Percentiles rank a stretch among this genome's conserved stretches.
Evolutionary conservation across 306 rosid genomes (phyloP).

Genomic region (Delonix regia): DNA sequence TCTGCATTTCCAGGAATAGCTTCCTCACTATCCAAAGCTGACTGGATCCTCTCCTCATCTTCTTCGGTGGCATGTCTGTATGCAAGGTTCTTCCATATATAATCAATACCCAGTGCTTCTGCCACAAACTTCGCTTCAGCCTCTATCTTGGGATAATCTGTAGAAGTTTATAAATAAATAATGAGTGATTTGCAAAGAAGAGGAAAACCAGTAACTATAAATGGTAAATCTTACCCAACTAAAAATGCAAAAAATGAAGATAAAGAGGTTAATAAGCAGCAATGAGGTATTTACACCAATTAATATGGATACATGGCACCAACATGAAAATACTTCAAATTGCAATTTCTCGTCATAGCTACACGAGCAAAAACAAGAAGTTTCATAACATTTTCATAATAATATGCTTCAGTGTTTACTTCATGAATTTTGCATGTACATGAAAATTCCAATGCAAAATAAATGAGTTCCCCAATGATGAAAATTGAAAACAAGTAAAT

Average conservation of each 20-base stretch:
- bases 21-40: constrained; percentile 90
- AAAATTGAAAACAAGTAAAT: constrained; percentile 1
- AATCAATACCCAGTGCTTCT: constrained; percentile 70
- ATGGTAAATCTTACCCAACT: constrained; percentile 20
- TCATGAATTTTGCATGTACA: background rate
- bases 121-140: constrained; percentile 75
- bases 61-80: constrained; percentile 72
- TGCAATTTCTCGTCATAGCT: constrained; percentile 29
- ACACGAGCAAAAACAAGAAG: background rate
- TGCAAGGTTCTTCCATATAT: constrained; percentile 60
- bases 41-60: constrained; percentile 81
- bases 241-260: constrained; percentile 21
- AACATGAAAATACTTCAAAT: constrained; percentile 20
- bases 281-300: constrained; percentile 23
- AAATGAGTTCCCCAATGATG: background rate
- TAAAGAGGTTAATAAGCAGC: constrained; percentile 9
- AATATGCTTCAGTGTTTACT: background rate
- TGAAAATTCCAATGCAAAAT: background rate
- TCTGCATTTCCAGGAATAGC: constrained; percentile 87
- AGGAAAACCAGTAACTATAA: constrained; percentile 22
- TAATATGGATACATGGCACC: constrained; percentile 1
- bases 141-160: constrained; percentile 96
- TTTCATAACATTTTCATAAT: background rate
- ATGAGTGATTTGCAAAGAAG: constrained; percentile 25
- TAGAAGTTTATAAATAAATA: constrained; percentile 31